Conservation (phyloP, 176 grass and related monocot species). For the Juncus effusus region DNA sequence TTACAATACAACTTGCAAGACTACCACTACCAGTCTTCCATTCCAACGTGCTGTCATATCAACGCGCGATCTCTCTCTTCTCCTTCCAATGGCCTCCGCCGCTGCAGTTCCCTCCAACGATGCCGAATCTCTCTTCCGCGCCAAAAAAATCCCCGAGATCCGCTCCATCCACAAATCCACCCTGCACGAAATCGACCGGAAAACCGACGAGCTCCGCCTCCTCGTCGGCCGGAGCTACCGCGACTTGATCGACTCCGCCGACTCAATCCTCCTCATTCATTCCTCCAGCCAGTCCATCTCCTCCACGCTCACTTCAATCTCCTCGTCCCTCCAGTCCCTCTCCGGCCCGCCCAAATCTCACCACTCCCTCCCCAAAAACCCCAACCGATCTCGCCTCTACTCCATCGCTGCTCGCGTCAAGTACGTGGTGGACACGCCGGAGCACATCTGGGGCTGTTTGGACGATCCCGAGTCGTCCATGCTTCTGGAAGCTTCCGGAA, state of each 20-base stretch:
- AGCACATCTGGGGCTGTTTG: constrained; percentile 96
- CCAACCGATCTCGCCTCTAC: constrained; percentile 50
- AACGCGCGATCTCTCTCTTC: not conserved
- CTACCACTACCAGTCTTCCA: no score
- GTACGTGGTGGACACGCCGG: constrained; percentile 96
- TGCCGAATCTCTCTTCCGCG: constrained; percentile 86
- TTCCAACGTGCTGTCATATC: no score
- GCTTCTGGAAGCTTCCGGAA: constrained; percentile 81
- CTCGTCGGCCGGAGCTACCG: constrained; percentile 97
- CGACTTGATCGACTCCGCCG: constrained; percentile 91
- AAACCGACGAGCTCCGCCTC: constrained; percentile 93
- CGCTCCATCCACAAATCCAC: constrained; percentile 52
- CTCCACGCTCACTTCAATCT: constrained; percentile 60
- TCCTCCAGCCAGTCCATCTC: constrained; percentile 74
- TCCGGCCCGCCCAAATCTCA: constrained; percentile 42
- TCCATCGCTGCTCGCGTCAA: constrained; percentile 65
- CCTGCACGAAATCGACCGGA: constrained; percentile 77
- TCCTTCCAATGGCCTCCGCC: constrained; percentile 28
- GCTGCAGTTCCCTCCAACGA: constrained; percentile 40
- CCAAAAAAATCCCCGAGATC: constrained; percentile 85
- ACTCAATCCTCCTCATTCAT: constrained; percentile 87
- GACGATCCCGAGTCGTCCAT: constrained; percentile 56
- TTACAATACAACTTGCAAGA: no score
- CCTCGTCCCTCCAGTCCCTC: constrained; percentile 59
- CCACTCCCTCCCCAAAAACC: constrained; percentile 11